These are phyloP conservation scores for Stagonosporopsis chrysanthemi DNA, from an alignment of 2,329 filamentous ascomycete genomes.

Conservation along the genomic window DNA sequence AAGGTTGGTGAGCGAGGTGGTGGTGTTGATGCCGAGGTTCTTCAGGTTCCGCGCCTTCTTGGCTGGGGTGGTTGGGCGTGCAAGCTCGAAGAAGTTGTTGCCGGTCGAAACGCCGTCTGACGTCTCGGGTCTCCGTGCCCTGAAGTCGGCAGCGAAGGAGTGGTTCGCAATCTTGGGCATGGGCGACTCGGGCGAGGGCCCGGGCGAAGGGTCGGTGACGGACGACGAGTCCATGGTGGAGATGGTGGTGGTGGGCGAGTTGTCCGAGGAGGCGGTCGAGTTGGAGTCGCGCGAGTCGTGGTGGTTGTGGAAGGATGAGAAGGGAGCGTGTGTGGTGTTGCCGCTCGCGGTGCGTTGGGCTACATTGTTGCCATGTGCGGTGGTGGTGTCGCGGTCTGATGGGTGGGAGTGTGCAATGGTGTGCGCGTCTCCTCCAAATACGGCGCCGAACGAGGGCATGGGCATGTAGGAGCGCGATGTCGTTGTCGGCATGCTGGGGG, in stretches of 20 bases:
- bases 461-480: slow-evolving; percentile 48
- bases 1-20: slow-evolving; percentile 55
- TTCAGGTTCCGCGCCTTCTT: slow-evolving; percentile 83
- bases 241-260: slow-evolving; percentile 91
- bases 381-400: slow-evolving; percentile 22
- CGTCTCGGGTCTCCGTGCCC: slow-evolving; percentile 45
- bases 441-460: slow-evolving; percentile 79
- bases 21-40: slow-evolving; percentile 78
- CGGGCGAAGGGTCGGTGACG: slow-evolving; percentile 87
- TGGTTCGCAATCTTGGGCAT: slow-evolving; percentile 75
- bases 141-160: slow-evolving; percentile 68
- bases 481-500: slow-evolving; percentile 49
- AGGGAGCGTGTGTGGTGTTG: slow-evolving; percentile 42
- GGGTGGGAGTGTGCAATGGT: slow-evolving; percentile 59
- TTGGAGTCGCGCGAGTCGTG: slow-evolving; percentile 79
- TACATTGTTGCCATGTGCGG: slow-evolving; percentile 43
- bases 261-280: slow-evolving; percentile 89
- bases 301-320: slow-evolving; percentile 60
- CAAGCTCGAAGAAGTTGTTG: slow-evolving; percentile 62
- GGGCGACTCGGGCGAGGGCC: slow-evolving; percentile 88
- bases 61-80: slow-evolving; percentile 61
- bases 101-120: slow-evolving; percentile 54
- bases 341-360: slow-evolving; percentile 46
- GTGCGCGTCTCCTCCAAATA: slow-evolving; percentile 69
- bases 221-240: slow-evolving; percentile 93